A percentile compares a stretch with the other conserved stretches of the same genome.
Conservation (phyloP, 1,139 yeast species). For the Pichia cactophila region DNA sequence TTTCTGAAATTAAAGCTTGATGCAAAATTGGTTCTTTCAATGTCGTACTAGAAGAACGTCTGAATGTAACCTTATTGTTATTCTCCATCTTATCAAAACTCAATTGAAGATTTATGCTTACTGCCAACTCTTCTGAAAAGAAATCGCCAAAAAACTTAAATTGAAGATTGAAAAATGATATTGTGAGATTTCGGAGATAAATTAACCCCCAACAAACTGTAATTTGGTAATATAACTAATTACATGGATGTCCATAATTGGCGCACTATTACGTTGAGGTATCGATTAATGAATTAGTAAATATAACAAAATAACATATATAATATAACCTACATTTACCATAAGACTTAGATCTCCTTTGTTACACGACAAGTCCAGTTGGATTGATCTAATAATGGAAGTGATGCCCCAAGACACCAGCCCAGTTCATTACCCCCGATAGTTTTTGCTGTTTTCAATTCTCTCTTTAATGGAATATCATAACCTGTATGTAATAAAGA, state of each 20-base stretch:
- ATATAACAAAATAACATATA: no score
- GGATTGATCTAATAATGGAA: constrained; percentile 70
- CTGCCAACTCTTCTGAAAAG: no score
- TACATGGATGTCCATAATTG: neutral
- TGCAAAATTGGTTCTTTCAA: constrained; percentile 15
- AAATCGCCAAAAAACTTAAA: neutral
- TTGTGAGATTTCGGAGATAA: neutral
- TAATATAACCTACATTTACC: neutral
- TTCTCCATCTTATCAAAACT: neutral
- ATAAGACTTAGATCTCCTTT: constrained; percentile 16
- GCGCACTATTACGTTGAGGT: neutral
- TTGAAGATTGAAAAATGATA: neutral
- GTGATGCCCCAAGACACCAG: constrained; percentile 97
- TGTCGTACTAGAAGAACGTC: constrained; percentile 9
- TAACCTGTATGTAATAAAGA: constrained; percentile 90
- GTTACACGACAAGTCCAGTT: constrained; percentile 66
- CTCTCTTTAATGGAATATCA: constrained; percentile 85
- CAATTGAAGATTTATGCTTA: no score
- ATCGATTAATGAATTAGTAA: no score
- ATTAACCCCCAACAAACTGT: neutral
- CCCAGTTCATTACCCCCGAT: constrained; percentile 87
- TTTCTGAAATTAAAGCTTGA: constrained; percentile 7
- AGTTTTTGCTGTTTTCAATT: constrained; percentile 83
- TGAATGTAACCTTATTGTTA: neutral
- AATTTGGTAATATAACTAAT: no score